Conservation (phyloP, 2,329 filamentous ascomycete species). For the Colletotrichum cereale region DNA sequence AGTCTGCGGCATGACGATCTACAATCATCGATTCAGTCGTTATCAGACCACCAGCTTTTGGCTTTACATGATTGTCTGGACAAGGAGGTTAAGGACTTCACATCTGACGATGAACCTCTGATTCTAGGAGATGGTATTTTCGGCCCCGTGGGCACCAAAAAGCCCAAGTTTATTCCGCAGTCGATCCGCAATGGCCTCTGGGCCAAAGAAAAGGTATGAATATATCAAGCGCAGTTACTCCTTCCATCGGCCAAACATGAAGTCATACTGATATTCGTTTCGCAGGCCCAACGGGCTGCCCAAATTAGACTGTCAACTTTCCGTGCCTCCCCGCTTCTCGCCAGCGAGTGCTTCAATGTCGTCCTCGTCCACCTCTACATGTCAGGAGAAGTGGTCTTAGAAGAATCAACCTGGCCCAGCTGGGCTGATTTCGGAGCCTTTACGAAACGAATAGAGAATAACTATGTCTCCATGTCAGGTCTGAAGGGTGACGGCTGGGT, state of each 20-base stretch:
- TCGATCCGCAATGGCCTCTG: background rate
- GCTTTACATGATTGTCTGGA: background rate
- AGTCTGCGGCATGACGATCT: background rate
- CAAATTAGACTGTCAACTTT: constrained; percentile 2
- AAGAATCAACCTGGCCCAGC: background rate
- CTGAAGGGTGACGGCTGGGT: background rate
- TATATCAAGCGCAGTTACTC: background rate
- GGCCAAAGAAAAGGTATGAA: background rate
- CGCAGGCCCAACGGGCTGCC: background rate
- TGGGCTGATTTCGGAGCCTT: background rate
- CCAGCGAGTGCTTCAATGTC: background rate
- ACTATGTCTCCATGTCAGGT: background rate
- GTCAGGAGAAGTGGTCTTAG: background rate
- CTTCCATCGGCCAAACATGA: background rate
- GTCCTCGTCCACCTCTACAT: background rate
- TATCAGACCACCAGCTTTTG: background rate
- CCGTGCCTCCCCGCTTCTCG: background rate
- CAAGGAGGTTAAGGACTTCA: background rate
- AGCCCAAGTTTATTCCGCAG: background rate
- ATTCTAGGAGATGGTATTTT: background rate
- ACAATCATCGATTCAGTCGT: background rate
- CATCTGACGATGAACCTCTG: background rate
- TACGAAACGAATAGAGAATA: background rate
- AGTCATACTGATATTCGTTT: background rate
- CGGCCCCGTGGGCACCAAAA: background rate